These are phyloP conservation scores for Boletus vermiculosoides DNA, from an alignment of 768 basidiomycete genomes.

Conservation along the genomic window DNA sequence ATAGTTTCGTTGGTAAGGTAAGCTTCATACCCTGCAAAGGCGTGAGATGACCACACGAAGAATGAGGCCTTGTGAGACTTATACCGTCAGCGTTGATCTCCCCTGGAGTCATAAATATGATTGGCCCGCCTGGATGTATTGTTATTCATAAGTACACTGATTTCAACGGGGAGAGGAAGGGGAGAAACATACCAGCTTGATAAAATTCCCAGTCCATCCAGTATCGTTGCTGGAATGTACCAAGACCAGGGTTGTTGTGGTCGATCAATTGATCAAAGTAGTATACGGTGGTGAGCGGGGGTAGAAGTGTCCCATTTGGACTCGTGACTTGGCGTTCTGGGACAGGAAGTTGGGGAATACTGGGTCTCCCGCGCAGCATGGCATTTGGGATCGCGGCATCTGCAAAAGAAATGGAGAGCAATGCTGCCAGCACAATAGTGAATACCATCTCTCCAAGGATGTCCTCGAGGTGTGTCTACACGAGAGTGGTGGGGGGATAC, in stretches of 20 bases:
- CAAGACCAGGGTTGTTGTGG: constrained; percentile 54
- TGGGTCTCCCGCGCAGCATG: constrained; percentile 20
- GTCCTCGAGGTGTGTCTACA: background rate
- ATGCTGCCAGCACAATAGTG: constrained; percentile 2
- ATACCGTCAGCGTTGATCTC: constrained; percentile 53
- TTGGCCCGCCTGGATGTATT: constrained; percentile 22
- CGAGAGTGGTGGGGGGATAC: background rate
- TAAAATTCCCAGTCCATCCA: constrained; percentile 73
- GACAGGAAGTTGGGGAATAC: constrained; percentile 14
- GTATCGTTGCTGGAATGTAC: constrained; percentile 74
- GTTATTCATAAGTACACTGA: background rate
- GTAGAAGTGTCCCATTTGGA: constrained; percentile 26
- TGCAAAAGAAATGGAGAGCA: constrained; percentile 12
- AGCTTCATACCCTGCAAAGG: constrained; percentile 31
- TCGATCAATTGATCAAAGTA: constrained; percentile 38
- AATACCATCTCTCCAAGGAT: constrained; percentile 11
- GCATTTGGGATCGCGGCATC: constrained; percentile 21
- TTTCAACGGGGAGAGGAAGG: background rate
- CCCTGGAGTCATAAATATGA: constrained; percentile 52
- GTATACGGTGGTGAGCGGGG: constrained; percentile 29
- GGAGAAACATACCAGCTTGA: constrained; percentile 39
- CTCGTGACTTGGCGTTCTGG: constrained; percentile 10
- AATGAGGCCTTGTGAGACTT: background rate
- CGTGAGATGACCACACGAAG: background rate
- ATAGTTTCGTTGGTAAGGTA: constrained; percentile 67